Evolutionary conservation across 2,329 filamentous ascomycete genomes (phyloP).

Genomic region (Aspergillus unguis): DNA sequence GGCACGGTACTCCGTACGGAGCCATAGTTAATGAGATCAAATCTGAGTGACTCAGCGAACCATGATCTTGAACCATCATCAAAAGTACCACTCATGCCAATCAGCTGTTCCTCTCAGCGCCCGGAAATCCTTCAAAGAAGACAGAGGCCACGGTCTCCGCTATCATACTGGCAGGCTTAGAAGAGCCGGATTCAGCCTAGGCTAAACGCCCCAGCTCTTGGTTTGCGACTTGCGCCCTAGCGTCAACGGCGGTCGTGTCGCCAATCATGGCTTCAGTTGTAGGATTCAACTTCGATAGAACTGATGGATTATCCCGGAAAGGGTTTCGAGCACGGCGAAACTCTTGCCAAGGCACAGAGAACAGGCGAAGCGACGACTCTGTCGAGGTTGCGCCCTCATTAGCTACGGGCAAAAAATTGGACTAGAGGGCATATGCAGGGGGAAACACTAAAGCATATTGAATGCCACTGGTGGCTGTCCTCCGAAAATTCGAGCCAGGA

Average conservation of each 20-base stretch:
- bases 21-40: neutral
- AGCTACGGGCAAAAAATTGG: constrained; percentile 3
- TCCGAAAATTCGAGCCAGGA: neutral
- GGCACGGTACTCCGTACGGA: constrained; percentile 3
- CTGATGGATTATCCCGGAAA: neutral
- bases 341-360: neutral
- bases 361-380: neutral
- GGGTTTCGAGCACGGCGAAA: neutral
- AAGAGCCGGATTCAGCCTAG: neutral
- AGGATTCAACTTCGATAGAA: constrained; percentile 7
- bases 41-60: constrained; percentile 1
- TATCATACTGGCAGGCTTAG: neutral
- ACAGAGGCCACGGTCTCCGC: constrained; percentile 6
- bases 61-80: constrained; percentile 1
- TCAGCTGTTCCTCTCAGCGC: neutral
- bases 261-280: neutral
- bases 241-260: constrained; percentile 3
- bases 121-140: constrained; percentile 5
- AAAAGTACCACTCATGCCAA: constrained; percentile 5
- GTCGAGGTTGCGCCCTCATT: neutral
- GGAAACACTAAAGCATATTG: constrained; percentile 1
- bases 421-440: constrained; percentile 3
- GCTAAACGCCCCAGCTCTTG: neutral
- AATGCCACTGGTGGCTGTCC: neutral
- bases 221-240: neutral